Evolutionary conservation across 306 rosid genomes (phyloP), one percentile per base, ranked within the genome.

Genomic region (Fagus crenata): DNA sequence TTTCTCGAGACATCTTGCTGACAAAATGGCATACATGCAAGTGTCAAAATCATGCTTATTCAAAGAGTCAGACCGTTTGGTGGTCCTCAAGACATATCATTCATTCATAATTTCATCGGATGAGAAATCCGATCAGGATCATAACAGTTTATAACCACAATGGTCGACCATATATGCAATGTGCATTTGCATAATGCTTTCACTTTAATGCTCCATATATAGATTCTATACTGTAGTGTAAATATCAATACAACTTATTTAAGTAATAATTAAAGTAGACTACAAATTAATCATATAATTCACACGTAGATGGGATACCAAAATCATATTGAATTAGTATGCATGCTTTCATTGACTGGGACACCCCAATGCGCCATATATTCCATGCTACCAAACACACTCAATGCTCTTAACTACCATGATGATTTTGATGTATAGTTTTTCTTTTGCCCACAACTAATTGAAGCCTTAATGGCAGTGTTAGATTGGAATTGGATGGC

Each of bases 391-490:
- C 80, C 83, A 69, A 61, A 75, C 61, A 60, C 70, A 72, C 72
- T 86, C 72, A 79, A 22, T 80, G 74, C 61, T 81, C 78, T 75
- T 79, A 83, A 84, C 88, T 33, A 82, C 87, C 90, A 18, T 78
- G 40, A 77, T 81, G 49, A 73, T 80, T 46, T 46, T 75, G 80
- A 63, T 72, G 49, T 42, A 53, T 54, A 51, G 78, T 64, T 46
- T 82, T 71, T 35, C 49, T 64, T 46, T 82, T 71, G 35, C 49
- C 71, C 73, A 76, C 64, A 73, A 77, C 83, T 74, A 74, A 67
- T 51, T 65, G 35, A 56, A 76, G 75, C 53, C 75, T 35, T 46
- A 56, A 37, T 53, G 77, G 35, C 42, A 61, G 76, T 77, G 75
- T 75, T 22, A 69, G 82, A 59, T 80, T 51, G 55, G 61, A 60